Conservation (phyloP, 2,329 filamentous ascomycete species). For the Botryotinia calthae region DNA sequence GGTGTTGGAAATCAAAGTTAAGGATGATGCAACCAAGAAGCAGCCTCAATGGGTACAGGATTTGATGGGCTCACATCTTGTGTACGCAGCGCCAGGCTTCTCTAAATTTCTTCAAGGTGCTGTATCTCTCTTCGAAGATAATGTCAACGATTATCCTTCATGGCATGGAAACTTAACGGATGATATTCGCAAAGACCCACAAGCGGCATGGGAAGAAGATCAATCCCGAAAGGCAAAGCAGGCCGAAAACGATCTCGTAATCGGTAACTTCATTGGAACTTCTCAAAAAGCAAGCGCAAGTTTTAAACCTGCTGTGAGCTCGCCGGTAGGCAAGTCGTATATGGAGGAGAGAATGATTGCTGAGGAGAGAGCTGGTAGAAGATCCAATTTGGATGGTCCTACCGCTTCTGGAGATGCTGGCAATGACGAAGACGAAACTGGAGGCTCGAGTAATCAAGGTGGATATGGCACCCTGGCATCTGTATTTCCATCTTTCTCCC, state of each 20-base stretch:
- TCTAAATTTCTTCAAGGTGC: constrained; percentile 97
- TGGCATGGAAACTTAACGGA: constrained; percentile 90
- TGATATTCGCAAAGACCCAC: constrained; percentile 91
- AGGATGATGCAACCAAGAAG: constrained; percentile 62
- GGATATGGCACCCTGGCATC: constrained; percentile 61
- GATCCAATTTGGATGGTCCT: constrained; percentile 35
- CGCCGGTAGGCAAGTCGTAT: constrained; percentile 66
- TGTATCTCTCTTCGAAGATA: constrained; percentile 87
- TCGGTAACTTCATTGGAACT: constrained; percentile 77
- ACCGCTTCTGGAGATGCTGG: constrained; percentile 23
- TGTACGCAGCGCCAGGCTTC: constrained; percentile 85
- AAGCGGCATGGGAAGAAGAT: constrained; percentile 86
- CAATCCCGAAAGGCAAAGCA: constrained; percentile 78
- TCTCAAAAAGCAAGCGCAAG: constrained; percentile 39
- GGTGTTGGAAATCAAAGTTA: constrained; percentile 88
- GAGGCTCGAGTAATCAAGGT: constrained; percentile 36
- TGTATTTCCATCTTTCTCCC: constrained; percentile 78
- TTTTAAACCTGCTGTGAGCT: constrained; percentile 62
- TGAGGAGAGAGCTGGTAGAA: constrained; percentile 39
- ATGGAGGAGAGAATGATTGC: constrained; percentile 54
- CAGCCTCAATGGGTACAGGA: constrained; percentile 85
- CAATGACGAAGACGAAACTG: constrained; percentile 42
- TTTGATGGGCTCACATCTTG: constrained; percentile 86
- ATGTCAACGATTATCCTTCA: constrained; percentile 94
- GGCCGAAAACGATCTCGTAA: constrained; percentile 82